Base-by-base conservation (phyloP, 495 filamentous ascomycete species). In the Aspergillus cristatus region DNA sequence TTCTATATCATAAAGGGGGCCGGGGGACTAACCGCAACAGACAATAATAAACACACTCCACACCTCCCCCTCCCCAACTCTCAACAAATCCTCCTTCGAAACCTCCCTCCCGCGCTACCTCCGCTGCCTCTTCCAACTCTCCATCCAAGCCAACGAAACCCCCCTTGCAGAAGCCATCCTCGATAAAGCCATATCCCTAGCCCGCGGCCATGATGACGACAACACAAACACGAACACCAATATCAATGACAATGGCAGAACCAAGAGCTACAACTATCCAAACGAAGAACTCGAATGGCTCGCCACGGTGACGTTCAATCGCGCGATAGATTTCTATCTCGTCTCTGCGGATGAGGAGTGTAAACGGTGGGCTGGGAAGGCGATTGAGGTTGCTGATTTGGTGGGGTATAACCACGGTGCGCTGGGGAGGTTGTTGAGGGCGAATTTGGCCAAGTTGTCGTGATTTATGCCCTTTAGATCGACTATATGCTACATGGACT, bases 211-310 rank as follows among this genome's bases (percentile, higher is more conserved):
- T 8, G 20, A 24, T 8, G 20, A n/a, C 15, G 46, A 65, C 13
- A 50, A 30, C 18, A 24, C 3, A 8, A 14, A 7, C n/a, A n/a
- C n/a, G n/a, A n/a, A n/a, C n/a, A n/a, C n/a, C n/a, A n/a, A n/a
- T n/a, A n/a, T n/a, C 20, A 24, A 24, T 8, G 20, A 24, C 20
- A 8, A n/a, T 16, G 46, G 65, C 13, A 50, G 32, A 24, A 24
- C 3, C 11, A 14, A 7, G 7, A 24, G 12, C 13, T 3, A 29
- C 5, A 34, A 24, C 2, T 93, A 86, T 50, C 84, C 84, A 3
- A 41, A 57, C 7, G 71, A 74, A 6, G 88, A 95, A 44, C 60
- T 94, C 2, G 76, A 83, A 46, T 89, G 83, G 81, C 72, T 96
- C 18, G 78, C 79, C 1, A 75, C 75, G 0, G 76, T 71, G 2